These are phyloP conservation scores for Ceriops zippeliana DNA, from an alignment of 345 rosid genomes.

Conservation along the genomic window DNA sequence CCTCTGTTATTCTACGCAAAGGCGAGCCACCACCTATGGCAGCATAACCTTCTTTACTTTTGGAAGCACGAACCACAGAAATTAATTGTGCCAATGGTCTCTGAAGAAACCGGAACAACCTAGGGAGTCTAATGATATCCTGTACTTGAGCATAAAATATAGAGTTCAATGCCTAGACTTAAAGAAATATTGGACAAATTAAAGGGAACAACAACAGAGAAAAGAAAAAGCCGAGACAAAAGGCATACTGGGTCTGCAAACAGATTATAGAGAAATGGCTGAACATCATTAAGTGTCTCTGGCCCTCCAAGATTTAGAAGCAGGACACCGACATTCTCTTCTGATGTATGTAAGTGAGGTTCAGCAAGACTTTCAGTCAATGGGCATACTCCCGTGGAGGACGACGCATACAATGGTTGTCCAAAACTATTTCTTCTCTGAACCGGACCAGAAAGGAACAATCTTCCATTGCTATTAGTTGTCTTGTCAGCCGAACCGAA, in stretches of 20 bases:
- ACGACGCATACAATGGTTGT: slow-evolving; percentile 31
- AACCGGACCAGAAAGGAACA: slow-evolving; percentile 9
- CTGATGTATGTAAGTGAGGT: slow-evolving; percentile 31
- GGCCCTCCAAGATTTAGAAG: slow-evolving; percentile 92
- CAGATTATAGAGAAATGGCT: slow-evolving; percentile 78
- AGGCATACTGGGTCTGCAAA: slow-evolving; percentile 87
- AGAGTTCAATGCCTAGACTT: not conserved
- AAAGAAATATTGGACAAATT: not conserved
- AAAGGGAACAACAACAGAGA: not conserved
- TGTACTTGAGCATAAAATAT: slow-evolving; percentile 18
- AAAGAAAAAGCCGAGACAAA: not conserved
- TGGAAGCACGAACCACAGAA: slow-evolving; percentile 79
- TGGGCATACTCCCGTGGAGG: slow-evolving; percentile 31
- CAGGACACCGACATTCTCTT: slow-evolving; percentile 75
- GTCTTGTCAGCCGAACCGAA: slow-evolving; percentile 8
- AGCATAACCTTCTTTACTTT: slow-evolving; percentile 96
- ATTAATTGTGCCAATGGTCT: slow-evolving; percentile 71
- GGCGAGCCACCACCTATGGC: slow-evolving; percentile 97
- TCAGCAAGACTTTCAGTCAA: slow-evolving; percentile 27
- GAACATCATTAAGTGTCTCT: slow-evolving; percentile 78
- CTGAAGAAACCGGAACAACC: slow-evolving; percentile 80
- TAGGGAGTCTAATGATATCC: slow-evolving; percentile 92
- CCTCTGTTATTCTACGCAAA: slow-evolving; percentile 76
- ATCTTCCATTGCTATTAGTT: slow-evolving; percentile 13
- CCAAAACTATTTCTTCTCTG: slow-evolving; percentile 36